A percentile compares a stretch with the other conserved stretches of the same genome.
Evolutionary conservation across 2,329 filamentous ascomycete genomes (phyloP).

Genomic region (Blastomyces emzantsi): DNA sequence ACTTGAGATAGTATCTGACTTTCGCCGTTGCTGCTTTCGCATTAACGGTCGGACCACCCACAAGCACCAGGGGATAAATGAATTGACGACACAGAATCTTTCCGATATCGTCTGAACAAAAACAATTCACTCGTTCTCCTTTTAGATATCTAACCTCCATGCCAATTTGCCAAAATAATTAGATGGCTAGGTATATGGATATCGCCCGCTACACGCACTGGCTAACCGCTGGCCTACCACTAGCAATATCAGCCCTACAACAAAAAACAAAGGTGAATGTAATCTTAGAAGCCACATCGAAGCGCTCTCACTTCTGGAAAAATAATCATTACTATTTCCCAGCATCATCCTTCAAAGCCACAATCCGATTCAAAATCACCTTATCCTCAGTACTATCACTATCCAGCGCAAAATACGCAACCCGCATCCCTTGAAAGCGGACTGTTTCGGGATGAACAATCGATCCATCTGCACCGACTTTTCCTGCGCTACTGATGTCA

Average conservation of each 20-base stretch:
- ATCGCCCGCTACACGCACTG: no score
- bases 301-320: not conserved
- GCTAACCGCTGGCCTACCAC: not conserved
- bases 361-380: conserved; percentile 80
- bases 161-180: no score
- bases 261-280: not conserved
- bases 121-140: no score
- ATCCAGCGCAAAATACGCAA: conserved; percentile 60
- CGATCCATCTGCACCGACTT: conserved; percentile 15
- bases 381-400: conserved; percentile 63
- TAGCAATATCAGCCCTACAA: not conserved
- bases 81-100: no score
- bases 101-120: no score
- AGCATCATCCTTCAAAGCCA: conserved; percentile 77
- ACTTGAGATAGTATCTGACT: no score
- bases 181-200: no score
- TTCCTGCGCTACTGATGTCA: conserved; percentile 10
- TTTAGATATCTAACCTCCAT: no score
- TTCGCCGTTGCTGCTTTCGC: no score
- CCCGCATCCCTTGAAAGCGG: conserved; percentile 83
- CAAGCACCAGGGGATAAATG: no score
- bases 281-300: not conserved
- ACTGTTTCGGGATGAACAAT: conserved; percentile 58
- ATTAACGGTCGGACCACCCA: no score
- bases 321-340: conserved; percentile 1